These are phyloP conservation scores for Metschnikowia peoriensis DNA, from an alignment of 805 yeast genomes.

Conservation along the genomic window DNA sequence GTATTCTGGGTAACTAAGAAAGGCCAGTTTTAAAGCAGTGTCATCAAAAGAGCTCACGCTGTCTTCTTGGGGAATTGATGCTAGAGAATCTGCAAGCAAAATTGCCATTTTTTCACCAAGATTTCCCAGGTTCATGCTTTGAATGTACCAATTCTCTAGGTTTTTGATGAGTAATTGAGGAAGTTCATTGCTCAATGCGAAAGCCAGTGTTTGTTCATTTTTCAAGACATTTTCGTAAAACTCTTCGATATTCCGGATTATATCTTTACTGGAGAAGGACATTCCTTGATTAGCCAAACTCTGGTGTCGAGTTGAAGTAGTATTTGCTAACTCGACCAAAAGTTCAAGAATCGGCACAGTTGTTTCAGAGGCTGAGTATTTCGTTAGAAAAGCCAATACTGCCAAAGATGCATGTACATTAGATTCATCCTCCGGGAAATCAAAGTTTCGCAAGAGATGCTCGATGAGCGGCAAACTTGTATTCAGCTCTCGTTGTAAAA, in stretches of 20 bases:
- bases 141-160: slow-evolving; percentile 20
- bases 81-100: slow-evolving; percentile 19
- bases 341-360: slow-evolving; percentile 43
- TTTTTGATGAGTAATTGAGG: slow-evolving; percentile 20
- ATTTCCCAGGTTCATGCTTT: slow-evolving; percentile 14
- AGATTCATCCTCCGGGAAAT: slow-evolving; percentile 87
- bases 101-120: slow-evolving; percentile 21
- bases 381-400: slow-evolving; percentile 46
- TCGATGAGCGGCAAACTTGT: slow-evolving; percentile 46
- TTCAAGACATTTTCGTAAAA: background rate
- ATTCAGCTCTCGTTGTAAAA: slow-evolving; percentile 26
- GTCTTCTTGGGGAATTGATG: slow-evolving; percentile 19
- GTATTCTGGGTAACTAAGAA: slow-evolving; percentile 14
- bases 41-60: slow-evolving; percentile 3
- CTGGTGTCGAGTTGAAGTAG: slow-evolving; percentile 46
- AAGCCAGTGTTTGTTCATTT: background rate
- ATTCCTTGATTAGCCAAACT: background rate
- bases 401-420: slow-evolving; percentile 73
- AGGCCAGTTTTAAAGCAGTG: slow-evolving; percentile 12
- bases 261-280: background rate
- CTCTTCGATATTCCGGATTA: background rate
- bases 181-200: slow-evolving; percentile 6
- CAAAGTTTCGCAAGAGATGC: slow-evolving; percentile 63
- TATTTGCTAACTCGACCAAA: slow-evolving; percentile 58
- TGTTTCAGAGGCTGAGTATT: slow-evolving; percentile 13